phyloP scores from a whole-genome alignment of 495 filamentous ascomycete genomes.

The Xylaria venustula region DNA sequence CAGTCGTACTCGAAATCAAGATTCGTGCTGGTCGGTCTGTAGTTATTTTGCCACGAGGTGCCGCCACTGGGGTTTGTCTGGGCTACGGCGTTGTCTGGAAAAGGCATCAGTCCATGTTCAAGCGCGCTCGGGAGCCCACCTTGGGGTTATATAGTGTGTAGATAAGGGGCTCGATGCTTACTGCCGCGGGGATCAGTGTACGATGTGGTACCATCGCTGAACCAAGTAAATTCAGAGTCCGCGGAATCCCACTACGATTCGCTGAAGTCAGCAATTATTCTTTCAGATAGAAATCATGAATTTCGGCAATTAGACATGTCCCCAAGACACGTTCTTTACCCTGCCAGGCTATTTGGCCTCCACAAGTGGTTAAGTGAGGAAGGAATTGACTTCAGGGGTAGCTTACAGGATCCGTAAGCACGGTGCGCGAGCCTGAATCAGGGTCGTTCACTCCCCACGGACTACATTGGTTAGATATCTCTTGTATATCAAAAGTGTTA shows the following conservation, averaged over 20 bases:
- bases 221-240: slow-evolving; percentile 46
- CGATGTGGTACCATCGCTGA: slow-evolving; percentile 33
- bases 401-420: slow-evolving; percentile 40
- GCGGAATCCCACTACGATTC: slow-evolving; percentile 29
- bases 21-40: slow-evolving; percentile 34
- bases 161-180: slow-evolving; percentile 15
- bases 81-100: slow-evolving; percentile 44
- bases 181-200: slow-evolving; percentile 46
- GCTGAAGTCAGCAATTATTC: no score
- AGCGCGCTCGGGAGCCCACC: not conserved
- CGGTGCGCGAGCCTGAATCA: slow-evolving; percentile 32
- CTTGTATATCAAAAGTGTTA: not conserved
- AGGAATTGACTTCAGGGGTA: no score
- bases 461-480: slow-evolving; percentile 22
- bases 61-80: slow-evolving; percentile 44
- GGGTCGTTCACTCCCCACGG: slow-evolving; percentile 51
- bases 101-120: slow-evolving; percentile 7
- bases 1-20: slow-evolving; percentile 44
- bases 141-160: not conserved
- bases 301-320: no score
- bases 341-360: no score
- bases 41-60: slow-evolving; percentile 37
- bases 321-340: no score
- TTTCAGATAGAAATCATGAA: no score
- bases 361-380: no score